Evolutionary conservation across 2,329 filamentous ascomycete genomes (phyloP).

Genomic region (Amesomyces nigricolor): DNA sequence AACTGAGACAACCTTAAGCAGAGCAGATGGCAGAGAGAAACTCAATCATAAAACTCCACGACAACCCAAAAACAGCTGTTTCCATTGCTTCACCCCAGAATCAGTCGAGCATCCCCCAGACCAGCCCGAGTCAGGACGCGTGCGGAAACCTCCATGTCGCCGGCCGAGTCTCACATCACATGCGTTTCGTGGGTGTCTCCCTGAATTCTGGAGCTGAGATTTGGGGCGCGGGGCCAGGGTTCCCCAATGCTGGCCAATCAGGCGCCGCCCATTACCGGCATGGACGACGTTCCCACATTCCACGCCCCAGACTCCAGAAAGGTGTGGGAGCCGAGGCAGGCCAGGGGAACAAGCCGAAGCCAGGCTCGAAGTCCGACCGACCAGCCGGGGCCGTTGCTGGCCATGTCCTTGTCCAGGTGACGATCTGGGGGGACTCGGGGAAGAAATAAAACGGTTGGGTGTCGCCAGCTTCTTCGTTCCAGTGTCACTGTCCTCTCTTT

Average conservation of each 20-base stretch:
- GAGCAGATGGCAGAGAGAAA: no score
- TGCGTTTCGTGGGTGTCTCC: neutral
- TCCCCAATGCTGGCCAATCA: constrained; percentile 18
- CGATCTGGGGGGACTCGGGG: neutral
- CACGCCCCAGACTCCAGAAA: constrained; percentile 13
- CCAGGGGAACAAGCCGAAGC: constrained; percentile 12
- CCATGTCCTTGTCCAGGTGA: neutral
- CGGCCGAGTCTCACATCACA: constrained; percentile 10
- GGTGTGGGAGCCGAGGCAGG: constrained; percentile 21
- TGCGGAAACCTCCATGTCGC: neutral
- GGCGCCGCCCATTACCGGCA: constrained; percentile 7
- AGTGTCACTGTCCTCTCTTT: constrained; percentile 3
- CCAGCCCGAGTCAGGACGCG: no score
- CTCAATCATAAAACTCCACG: no score
- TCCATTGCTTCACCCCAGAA: no score
- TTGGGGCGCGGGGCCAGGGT: neutral
- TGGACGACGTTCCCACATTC: constrained; percentile 17
- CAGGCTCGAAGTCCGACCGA: constrained; percentile 6
- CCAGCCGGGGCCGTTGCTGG: constrained; percentile 2
- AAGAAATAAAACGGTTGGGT: constrained; percentile 1
- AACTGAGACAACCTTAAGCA: no score
- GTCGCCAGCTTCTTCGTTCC: neutral
- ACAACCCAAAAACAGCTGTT: no score
- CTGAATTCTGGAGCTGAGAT: neutral
- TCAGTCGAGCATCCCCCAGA: no score